Conservation (phyloP, 345 rosid species). For the Euphorbia tirucalli region DNA sequence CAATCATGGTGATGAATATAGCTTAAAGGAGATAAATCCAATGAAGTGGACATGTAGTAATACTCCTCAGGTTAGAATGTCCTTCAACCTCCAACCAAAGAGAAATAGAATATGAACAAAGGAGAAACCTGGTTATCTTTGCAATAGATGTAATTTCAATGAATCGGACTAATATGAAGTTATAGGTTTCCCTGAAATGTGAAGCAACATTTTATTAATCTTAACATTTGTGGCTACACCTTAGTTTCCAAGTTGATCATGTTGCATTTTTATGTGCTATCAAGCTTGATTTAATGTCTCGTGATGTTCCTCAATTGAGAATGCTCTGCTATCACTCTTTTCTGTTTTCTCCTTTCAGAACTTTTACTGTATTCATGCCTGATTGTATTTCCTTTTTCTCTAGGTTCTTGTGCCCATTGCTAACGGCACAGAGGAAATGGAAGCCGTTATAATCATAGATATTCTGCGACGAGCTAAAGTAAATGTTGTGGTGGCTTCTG, state of each 20-base stretch:
- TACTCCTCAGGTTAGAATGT: slow-evolving; percentile 55
- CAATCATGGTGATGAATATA: slow-evolving; percentile 70
- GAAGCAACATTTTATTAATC: not conserved
- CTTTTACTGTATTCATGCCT: not conserved
- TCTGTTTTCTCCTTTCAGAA: not conserved
- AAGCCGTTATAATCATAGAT: slow-evolving; percentile 76
- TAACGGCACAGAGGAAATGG: slow-evolving; percentile 93
- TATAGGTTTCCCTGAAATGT: not conserved
- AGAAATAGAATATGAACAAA: not conserved
- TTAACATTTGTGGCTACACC: not conserved
- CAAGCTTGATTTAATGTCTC: not conserved
- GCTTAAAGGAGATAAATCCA: slow-evolving; percentile 67
- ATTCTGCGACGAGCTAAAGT: slow-evolving; percentile 81
- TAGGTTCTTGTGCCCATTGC: slow-evolving; percentile 95
- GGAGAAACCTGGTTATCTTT: not conserved
- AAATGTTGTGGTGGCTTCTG: slow-evolving; percentile 81
- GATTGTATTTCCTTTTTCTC: slow-evolving; percentile 12
- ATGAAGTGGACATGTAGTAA: slow-evolving; percentile 56
- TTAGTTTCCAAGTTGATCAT: not conserved
- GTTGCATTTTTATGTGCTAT: not conserved
- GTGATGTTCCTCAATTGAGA: not conserved
- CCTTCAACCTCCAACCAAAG: not conserved
- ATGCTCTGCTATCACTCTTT: not conserved
- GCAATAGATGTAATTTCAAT: not conserved
- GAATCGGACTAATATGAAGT: not conserved